These are phyloP conservation scores for Sporisorium exsertum DNA, from an alignment of 1,284 basidiomycete genomes.

Conservation along the genomic window DNA sequence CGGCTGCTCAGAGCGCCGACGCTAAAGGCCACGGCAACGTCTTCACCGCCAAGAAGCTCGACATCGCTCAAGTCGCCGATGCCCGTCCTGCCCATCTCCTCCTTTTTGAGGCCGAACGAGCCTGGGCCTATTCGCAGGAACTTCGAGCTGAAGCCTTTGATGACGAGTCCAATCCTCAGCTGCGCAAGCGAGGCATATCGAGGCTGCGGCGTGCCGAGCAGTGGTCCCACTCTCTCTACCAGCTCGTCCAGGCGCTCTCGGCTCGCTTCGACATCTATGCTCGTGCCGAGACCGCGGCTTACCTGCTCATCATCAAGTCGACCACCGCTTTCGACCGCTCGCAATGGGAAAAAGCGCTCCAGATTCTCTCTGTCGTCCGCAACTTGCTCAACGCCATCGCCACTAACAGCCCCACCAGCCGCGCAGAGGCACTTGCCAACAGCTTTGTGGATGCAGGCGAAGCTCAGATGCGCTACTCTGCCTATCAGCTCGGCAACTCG, in stretches of 20 bases:
- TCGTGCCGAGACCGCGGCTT: slow-evolving; percentile 70
- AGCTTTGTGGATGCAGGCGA: slow-evolving; percentile 87
- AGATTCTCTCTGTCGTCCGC: slow-evolving; percentile 82
- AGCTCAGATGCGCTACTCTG: slow-evolving; percentile 90
- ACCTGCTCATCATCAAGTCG: slow-evolving; percentile 76
- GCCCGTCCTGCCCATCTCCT: slow-evolving; percentile 74
- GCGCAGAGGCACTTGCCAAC: slow-evolving; percentile 87
- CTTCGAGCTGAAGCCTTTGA: slow-evolving; percentile 75
- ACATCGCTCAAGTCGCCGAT: slow-evolving; percentile 50
- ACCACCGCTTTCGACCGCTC: slow-evolving; percentile 73
- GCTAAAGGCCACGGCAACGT: slow-evolving; percentile 81
- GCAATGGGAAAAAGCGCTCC: slow-evolving; percentile 79
- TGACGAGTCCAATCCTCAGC: slow-evolving; percentile 73
- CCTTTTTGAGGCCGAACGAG: slow-evolving; percentile 88
- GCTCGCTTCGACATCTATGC: slow-evolving; percentile 48
- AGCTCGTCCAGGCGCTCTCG: slow-evolving; percentile 77
- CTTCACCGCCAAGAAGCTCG: slow-evolving; percentile 74
- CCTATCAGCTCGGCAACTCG: slow-evolving; percentile 78
- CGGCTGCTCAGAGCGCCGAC: slow-evolving; percentile 56
- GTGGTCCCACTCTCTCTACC: slow-evolving; percentile 82
- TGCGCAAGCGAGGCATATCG: slow-evolving; percentile 80
- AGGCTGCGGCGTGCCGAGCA: slow-evolving; percentile 86
- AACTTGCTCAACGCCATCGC: slow-evolving; percentile 81
- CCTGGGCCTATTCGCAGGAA: slow-evolving; percentile 90
- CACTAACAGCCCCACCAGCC: slow-evolving; percentile 78